Conservation (phyloP, 441 rosid species). For the Metrosideros polymorpha region DNA sequence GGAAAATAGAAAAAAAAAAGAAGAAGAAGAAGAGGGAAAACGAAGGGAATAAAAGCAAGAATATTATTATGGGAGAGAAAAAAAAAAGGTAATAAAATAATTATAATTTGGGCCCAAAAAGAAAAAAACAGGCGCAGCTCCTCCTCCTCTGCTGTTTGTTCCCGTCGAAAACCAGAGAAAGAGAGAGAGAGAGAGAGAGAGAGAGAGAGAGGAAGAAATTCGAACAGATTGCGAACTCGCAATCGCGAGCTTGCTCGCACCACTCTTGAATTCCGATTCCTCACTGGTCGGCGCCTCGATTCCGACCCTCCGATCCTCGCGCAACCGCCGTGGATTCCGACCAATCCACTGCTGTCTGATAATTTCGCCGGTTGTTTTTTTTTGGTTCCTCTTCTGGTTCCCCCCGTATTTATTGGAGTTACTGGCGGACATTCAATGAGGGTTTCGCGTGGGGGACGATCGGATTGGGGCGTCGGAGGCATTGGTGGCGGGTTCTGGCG, state of each 20-base stretch:
- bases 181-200: not conserved
- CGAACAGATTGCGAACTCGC: conserved; percentile 1
- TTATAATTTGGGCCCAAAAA: not conserved
- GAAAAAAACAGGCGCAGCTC: not conserved
- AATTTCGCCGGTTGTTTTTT: not conserved
- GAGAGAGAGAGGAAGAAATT: not conserved
- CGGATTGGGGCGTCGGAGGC: not conserved
- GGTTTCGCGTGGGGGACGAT: not conserved
- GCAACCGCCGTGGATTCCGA: not conserved
- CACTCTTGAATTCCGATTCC: not conserved
- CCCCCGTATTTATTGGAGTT: not conserved
- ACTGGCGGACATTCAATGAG: not conserved
- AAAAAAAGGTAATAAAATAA: not conserved
- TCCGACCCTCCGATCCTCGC: not conserved
- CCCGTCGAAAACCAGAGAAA: not conserved
- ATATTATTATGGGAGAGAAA: not conserved
- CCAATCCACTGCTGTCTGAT: not conserved
- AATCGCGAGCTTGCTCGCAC: not conserved
- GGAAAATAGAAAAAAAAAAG: not conserved
- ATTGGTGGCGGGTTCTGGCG: conserved; percentile 2
- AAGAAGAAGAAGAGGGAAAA: not conserved
- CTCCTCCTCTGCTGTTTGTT: not conserved
- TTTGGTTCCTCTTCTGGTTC: not conserved
- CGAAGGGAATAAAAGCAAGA: not conserved
- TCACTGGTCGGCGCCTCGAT: not conserved